Evolutionary conservation across 257 asterid species (phyloP).

Genomic region (Galeopsis tetrahit): DNA sequence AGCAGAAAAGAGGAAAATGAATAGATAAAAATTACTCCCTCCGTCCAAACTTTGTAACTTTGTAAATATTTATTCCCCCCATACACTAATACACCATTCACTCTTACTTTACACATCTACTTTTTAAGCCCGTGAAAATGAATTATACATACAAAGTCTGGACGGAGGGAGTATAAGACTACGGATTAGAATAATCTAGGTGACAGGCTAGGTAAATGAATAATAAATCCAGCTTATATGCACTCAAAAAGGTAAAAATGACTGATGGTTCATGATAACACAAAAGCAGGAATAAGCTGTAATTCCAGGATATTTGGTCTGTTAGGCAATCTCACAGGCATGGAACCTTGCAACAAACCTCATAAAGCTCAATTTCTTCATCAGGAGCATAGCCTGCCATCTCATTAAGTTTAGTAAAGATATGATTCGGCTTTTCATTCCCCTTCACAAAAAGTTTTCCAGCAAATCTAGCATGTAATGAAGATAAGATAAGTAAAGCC

Average conservation of each 20-base stretch:
- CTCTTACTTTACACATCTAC: too few species aligned
- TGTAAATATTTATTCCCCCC: too few species aligned
- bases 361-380: constrained; percentile 54
- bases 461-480: constrained; percentile 42
- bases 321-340: constrained; percentile 23
- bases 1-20: background rate
- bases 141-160: too few species aligned
- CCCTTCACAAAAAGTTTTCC: constrained; percentile 52
- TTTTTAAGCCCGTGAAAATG: too few species aligned
- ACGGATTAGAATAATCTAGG: background rate
- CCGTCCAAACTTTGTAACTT: too few species aligned
- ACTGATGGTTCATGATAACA: constrained; percentile 1
- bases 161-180: background rate
- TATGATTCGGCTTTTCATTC: constrained; percentile 44
- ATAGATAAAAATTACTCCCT: background rate
- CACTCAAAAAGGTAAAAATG: constrained; percentile 10
- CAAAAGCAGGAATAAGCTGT: constrained; percentile 4
- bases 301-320: constrained; percentile 21
- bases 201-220: background rate
- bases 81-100: too few species aligned
- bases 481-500: constrained; percentile 21
- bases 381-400: constrained; percentile 54
- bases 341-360: constrained; percentile 42
- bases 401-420: constrained; percentile 47
- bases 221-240: constrained; percentile 13